Evolutionary conservation across 176 grass and related monocot species (phyloP), one percentile per base, ranked within the genome.

Genomic region (Luzula sylvatica): DNA sequence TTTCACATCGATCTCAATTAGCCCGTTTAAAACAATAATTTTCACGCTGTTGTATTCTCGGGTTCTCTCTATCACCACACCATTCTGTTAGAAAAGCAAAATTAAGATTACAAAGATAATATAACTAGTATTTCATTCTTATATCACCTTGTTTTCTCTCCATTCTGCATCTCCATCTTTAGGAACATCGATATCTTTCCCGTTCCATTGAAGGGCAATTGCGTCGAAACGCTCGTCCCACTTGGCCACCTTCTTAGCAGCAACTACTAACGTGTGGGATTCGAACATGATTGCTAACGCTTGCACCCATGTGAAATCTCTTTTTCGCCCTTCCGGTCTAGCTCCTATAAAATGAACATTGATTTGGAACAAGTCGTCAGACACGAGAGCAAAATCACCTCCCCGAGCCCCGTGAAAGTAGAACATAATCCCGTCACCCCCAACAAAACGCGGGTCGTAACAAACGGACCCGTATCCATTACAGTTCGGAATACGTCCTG

Each of bases 241-340:
- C 28, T 30, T 30, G 15, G 66, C 66, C 4, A 78, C 66, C 56
- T 19, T 62, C 48, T 18, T 53, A 5, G 74, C 74, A 20, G 74
- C 40, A 20, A 77, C 27, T 15, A 77, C 66, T 4, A 77, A 59
- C 5, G 66, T 47, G 40, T 77, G 74, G 0, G 74, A 77, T 3
- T 77, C 57, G 47, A 77, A 77, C 50, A 77, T 64, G 49, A 77
- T 30, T 2, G 74, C 55, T 23, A 77, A 60, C 23, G 74, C 65
- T 41, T 77, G 74, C 45, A 77, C 66, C 74, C 74, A 77, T 9
- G 74, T 77, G 66, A 70, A 77, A 50, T 77, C 74, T 3, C 74
- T 50, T 3, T 50, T 13, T 3, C 74, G 20, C 18, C 66, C 57
- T 20, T 56, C 41, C 0, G 74, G 74, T 18, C 49, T 32, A 4